Evolutionary conservation across 805 yeast species (phyloP).

Genomic region (Cephaloascus albidus): DNA sequence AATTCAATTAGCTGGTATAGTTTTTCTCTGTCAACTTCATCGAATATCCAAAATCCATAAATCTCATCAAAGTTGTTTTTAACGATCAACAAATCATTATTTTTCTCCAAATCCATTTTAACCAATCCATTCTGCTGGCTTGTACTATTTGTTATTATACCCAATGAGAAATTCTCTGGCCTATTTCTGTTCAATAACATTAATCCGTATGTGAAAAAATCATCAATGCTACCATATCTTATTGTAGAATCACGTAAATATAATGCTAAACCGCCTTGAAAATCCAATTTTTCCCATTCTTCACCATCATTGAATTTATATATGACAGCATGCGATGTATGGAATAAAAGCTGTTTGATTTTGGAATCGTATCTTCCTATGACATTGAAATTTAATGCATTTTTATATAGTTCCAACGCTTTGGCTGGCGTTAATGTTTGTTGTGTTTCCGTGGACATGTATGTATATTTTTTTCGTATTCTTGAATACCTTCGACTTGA

Average conservation of each 20-base stretch:
- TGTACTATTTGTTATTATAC: slow-evolving; percentile 48
- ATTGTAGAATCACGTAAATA: slow-evolving; percentile 39
- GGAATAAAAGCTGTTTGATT: slow-evolving; percentile 56
- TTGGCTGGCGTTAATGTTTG: slow-evolving; percentile 22
- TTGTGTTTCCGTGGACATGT: no score
- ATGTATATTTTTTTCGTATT: no score
- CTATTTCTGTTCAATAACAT: slow-evolving; percentile 58
- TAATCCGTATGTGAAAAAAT: slow-evolving; percentile 54
- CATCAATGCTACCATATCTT: slow-evolving; percentile 11
- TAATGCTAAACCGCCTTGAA: slow-evolving; percentile 60
- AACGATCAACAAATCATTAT: slow-evolving; percentile 61
- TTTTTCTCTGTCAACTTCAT: slow-evolving; percentile 55
- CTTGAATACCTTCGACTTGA: no score
- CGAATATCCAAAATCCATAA: slow-evolving; percentile 73
- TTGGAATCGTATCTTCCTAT: slow-evolving; percentile 70
- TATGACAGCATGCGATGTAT: slow-evolving; percentile 64
- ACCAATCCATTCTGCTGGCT: slow-evolving; percentile 30
- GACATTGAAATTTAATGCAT: slow-evolving; percentile 66
- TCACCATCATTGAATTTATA: slow-evolving; percentile 53
- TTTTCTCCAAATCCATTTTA: slow-evolving; percentile 57
- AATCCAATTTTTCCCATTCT: slow-evolving; percentile 66
- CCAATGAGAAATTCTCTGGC: slow-evolving; percentile 66
- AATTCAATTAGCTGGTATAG: slow-evolving; percentile 37
- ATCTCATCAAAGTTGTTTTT: slow-evolving; percentile 61
- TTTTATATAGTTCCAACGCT: slow-evolving; percentile 54